These are phyloP conservation scores for Ceratocystis ficicola DNA, from an alignment of 2,329 filamentous ascomycete species.

Conservation along the genomic window DNA sequence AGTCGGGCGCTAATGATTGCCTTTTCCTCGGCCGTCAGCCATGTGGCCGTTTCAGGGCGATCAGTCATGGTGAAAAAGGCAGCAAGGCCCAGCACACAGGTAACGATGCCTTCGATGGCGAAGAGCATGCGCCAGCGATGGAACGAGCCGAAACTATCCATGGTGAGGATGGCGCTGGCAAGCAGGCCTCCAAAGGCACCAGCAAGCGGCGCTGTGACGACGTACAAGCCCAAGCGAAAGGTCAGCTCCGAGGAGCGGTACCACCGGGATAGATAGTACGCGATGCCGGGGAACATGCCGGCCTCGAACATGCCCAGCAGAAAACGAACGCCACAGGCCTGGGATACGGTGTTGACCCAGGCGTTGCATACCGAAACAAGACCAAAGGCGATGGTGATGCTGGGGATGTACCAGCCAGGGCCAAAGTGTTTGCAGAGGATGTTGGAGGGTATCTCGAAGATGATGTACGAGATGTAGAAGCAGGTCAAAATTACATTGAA, in stretches of 20 bases:
- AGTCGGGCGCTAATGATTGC: conserved; percentile 53
- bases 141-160: conserved; percentile 46
- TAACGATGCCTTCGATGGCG: conserved; percentile 54
- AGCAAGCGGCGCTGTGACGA: conserved; percentile 57
- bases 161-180: conserved; percentile 49
- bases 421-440: conserved; percentile 59
- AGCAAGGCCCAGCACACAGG: conserved; percentile 42
- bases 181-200: conserved; percentile 61
- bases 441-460: conserved; percentile 59
- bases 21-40: conserved; percentile 55
- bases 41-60: conserved; percentile 53
- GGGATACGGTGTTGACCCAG: conserved; percentile 45
- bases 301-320: conserved; percentile 58
- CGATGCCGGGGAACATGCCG: conserved; percentile 61
- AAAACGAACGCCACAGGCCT: conserved; percentile 51
- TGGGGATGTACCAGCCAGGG: conserved; percentile 59
- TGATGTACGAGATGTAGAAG: conserved; percentile 62
- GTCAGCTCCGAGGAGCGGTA: conserved; percentile 57
- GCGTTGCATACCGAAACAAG: conserved; percentile 52
- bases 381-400: conserved; percentile 50
- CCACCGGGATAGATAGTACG: conserved; percentile 62
- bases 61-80: conserved; percentile 55
- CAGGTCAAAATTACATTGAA: conserved; percentile 57
- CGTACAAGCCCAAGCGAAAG: conserved; percentile 55
- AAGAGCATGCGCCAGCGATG: conserved; percentile 57